These are phyloP conservation scores for Pneumocystis oryctolagi DNA, from an alignment of 1,139 yeast genomes.

Conservation along the genomic window DNA sequence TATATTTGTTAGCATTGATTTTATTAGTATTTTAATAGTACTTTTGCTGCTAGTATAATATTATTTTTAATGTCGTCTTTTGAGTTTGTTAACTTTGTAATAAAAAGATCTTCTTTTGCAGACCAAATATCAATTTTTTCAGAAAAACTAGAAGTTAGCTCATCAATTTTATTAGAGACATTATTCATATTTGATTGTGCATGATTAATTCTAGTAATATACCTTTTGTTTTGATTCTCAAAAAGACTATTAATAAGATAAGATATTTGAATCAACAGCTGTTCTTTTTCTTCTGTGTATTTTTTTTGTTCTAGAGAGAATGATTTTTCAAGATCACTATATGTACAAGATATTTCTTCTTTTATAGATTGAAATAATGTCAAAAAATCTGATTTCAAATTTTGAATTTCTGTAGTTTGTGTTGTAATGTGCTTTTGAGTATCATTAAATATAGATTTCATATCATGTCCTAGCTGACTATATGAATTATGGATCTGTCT, in stretches of 20 bases:
- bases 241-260: slow-evolving; percentile 7
- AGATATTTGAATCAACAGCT: slow-evolving; percentile 9
- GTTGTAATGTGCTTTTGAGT: slow-evolving; percentile 15
- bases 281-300: slow-evolving; percentile 8
- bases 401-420: slow-evolving; percentile 15
- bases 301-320: slow-evolving; percentile 10
- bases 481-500: slow-evolving; percentile 16
- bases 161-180: slow-evolving; percentile 7
- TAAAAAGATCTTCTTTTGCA: slow-evolving; percentile 13
- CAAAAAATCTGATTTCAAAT: slow-evolving; percentile 13
- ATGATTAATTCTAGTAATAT: slow-evolving; percentile 2
- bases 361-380: slow-evolving; percentile 10
- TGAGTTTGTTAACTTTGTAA: slow-evolving; percentile 11
- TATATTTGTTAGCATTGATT: neutral
- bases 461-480: slow-evolving; percentile 17
- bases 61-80: slow-evolving; percentile 16
- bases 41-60: slow-evolving; percentile 13
- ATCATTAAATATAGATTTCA: slow-evolving; percentile 16
- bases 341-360: slow-evolving; percentile 3
- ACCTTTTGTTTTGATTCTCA: slow-evolving; percentile 9
- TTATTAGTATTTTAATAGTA: neutral
- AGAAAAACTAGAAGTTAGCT: slow-evolving; percentile 10
- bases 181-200: slow-evolving; percentile 2
- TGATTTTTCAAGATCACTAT: slow-evolving; percentile 1
- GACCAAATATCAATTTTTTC: slow-evolving; percentile 14